Evolutionary conservation across 2,329 filamentous ascomycete species (phyloP).

Genomic region (Nigrospora sphaerica): DNA sequence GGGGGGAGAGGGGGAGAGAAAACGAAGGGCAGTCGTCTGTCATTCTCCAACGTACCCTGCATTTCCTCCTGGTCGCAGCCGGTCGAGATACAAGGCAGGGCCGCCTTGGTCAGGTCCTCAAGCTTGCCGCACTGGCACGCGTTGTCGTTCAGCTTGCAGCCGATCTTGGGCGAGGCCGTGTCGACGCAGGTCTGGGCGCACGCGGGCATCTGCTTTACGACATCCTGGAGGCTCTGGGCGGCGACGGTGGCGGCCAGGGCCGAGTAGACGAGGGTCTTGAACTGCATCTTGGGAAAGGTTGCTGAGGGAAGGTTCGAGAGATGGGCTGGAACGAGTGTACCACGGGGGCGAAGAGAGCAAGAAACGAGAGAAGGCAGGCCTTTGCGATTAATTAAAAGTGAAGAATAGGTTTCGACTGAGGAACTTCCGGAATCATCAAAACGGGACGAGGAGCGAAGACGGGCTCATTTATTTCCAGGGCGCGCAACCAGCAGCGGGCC

Average conservation of each 20-base stretch:
- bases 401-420: too few relatives aligned
- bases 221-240: slow-evolving; percentile 15
- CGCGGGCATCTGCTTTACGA: slow-evolving; percentile 24
- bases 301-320: too few relatives aligned
- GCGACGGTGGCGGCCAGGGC: slow-evolving; percentile 16
- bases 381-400: too few relatives aligned
- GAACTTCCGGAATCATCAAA: too few relatives aligned
- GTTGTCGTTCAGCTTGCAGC: slow-evolving; percentile 26
- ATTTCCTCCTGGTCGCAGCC: slow-evolving; percentile 27
- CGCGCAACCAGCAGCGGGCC: too few relatives aligned
- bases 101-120: slow-evolving; percentile 22
- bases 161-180: slow-evolving; percentile 18
- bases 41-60: slow-evolving; percentile 17
- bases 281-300: slow-evolving; percentile 19
- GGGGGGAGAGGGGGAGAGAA: neutral
- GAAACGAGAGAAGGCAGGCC: too few relatives aligned
- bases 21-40: neutral
- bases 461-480: too few relatives aligned
- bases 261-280: slow-evolving; percentile 15
- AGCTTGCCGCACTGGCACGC: slow-evolving; percentile 30
- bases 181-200: slow-evolving; percentile 32
- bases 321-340: too few relatives aligned
- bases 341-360: too few relatives aligned
- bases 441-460: too few relatives aligned
- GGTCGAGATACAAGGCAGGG: slow-evolving; percentile 27